These are phyloP conservation scores for Gossypium gossypioides DNA, from an alignment of 441 rosid genomes.

Conservation along the genomic window DNA sequence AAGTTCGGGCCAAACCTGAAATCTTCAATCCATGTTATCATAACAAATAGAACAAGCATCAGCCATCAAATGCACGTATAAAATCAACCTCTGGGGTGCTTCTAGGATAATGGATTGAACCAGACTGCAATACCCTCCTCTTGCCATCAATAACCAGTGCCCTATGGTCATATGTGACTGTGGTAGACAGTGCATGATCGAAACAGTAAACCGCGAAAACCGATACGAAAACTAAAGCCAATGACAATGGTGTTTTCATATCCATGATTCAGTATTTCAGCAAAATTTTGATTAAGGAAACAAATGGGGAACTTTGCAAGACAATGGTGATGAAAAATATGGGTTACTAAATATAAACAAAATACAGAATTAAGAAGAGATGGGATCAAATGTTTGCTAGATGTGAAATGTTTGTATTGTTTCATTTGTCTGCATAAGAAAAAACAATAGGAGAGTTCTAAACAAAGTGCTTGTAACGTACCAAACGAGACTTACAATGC, in stretches of 20 bases:
- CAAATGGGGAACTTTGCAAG: background rate
- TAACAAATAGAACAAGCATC: background rate
- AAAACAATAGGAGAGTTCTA: background rate
- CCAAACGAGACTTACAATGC: constrained; percentile 9
- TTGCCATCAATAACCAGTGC: constrained; percentile 54
- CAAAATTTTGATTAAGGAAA: background rate
- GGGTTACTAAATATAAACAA: background rate
- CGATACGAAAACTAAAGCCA: constrained; percentile 20
- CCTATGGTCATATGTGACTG: constrained; percentile 48
- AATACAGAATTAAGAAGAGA: background rate
- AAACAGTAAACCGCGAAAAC: constrained; percentile 22
- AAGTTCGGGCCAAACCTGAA: constrained; percentile 60
- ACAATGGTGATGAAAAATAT: background rate
- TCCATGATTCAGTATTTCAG: constrained; percentile 13
- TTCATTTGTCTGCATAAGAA: constrained; percentile 4
- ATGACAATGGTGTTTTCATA: constrained; percentile 13
- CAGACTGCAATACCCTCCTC: constrained; percentile 54
- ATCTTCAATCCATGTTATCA: constrained; percentile 1
- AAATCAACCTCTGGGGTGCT: constrained; percentile 43
- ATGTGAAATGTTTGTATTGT: background rate
- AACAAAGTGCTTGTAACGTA: background rate
- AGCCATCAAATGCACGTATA: background rate
- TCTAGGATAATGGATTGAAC: constrained; percentile 57
- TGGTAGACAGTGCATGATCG: constrained; percentile 18
- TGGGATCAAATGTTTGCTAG: background rate